phyloP scores from a whole-genome alignment of 768 basidiomycete genomes.

The Tremella mesenterica region DNA sequence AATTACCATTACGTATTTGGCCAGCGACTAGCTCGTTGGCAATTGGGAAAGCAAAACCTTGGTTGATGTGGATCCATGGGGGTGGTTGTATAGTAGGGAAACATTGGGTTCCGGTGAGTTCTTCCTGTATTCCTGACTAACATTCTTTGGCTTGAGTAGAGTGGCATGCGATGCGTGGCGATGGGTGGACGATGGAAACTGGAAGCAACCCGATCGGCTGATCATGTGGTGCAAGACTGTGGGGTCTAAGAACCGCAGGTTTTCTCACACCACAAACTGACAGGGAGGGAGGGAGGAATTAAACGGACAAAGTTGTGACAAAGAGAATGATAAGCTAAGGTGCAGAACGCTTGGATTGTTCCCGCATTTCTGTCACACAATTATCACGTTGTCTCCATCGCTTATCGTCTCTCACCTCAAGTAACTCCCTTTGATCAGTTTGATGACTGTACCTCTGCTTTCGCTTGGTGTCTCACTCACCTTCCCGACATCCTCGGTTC shows the following conservation, averaged over 20 bases:
- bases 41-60: constrained; percentile 4
- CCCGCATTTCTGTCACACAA: constrained; percentile 10
- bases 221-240: too few species aligned
- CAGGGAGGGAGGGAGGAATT: too few species aligned
- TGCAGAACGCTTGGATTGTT: constrained; percentile 13
- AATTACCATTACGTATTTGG: constrained; percentile 8
- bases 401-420: constrained; percentile 20
- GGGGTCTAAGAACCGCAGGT: too few species aligned
- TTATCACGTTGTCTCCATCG: constrained; percentile 20
- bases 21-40: constrained; percentile 4
- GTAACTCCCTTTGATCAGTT: constrained; percentile 7
- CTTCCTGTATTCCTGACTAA: not conserved
- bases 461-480: constrained; percentile 14
- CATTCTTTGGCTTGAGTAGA: too few species aligned
- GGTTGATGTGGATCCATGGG: constrained; percentile 12
- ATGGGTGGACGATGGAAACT: too few species aligned
- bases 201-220: too few species aligned
- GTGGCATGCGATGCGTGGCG: too few species aligned
- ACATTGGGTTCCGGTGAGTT: constrained; percentile 1
- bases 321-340: too few species aligned
- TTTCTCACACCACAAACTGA: too few species aligned
- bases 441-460: constrained; percentile 9
- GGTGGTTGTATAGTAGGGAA: constrained; percentile 2
- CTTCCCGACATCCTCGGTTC: constrained; percentile 10
- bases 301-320: too few species aligned